Percentiles rank a stretch among this genome's conserved stretches.
phyloP scores from a whole-genome alignment of 768 basidiomycete species.

The Leccinum subtestaceum region DNA sequence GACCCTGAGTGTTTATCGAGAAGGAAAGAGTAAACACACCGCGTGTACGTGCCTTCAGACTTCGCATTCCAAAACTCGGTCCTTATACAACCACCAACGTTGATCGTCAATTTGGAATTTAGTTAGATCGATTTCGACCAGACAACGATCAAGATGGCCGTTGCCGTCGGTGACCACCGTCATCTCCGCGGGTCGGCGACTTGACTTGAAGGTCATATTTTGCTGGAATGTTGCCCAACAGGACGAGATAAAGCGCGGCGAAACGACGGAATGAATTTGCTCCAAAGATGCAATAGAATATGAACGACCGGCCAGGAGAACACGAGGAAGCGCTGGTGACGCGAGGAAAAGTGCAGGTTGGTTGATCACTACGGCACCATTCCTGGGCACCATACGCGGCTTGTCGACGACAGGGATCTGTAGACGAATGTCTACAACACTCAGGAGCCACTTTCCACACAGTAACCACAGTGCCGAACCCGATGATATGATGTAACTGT shows the following conservation, averaged over 20 bases:
- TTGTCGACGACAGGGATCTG: neutral
- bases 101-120: slow-evolving; percentile 11
- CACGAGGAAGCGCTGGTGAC: slow-evolving; percentile 7
- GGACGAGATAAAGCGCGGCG: slow-evolving; percentile 3
- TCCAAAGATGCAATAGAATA: slow-evolving; percentile 1
- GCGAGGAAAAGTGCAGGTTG: slow-evolving; percentile 3
- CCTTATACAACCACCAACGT: neutral
- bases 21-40: neutral
- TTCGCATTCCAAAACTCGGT: neutral
- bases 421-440: neutral
- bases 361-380: slow-evolving; percentile 9
- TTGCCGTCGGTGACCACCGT: slow-evolving; percentile 5
- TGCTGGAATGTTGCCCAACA: neutral
- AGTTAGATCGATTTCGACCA: slow-evolving; percentile 3
- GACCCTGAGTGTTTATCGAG: neutral
- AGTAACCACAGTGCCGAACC: neutral
- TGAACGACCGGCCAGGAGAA: slow-evolving; percentile 3
- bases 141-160: neutral
- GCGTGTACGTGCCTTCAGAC: neutral
- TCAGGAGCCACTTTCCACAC: neutral
- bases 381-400: slow-evolving; percentile 6
- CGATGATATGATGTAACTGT: neutral
- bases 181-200: slow-evolving; percentile 15
- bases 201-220: neutral
- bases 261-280: slow-evolving; percentile 4